Evolutionary conservation across 306 rosid species (phyloP).

Genomic region (Glycine latifolia): DNA sequence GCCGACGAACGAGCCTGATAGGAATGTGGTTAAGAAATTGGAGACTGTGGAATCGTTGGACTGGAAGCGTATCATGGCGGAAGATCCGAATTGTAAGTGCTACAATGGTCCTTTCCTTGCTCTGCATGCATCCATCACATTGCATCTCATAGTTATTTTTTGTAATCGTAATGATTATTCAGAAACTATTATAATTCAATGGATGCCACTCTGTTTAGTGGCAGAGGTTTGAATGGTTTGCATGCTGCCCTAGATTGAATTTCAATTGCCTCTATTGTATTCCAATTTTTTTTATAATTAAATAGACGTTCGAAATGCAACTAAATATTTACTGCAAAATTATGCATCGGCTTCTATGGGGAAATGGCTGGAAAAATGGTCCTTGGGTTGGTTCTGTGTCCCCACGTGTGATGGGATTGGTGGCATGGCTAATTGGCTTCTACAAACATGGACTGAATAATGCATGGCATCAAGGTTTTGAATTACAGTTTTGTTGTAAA

Average conservation of each 20-base stretch:
- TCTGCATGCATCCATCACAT: constrained; percentile 44
- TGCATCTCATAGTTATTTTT: constrained; percentile 4
- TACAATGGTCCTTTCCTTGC: neutral
- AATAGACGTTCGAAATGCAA: neutral
- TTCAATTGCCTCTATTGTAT: too few species aligned
- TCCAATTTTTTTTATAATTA: neutral
- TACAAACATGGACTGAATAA: constrained; percentile 12
- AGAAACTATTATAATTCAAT: neutral
- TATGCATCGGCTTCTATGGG: constrained; percentile 28
- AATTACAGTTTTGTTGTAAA: neutral
- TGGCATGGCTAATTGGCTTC: neutral
- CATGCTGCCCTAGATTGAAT: too few species aligned
- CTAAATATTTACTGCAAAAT: neutral
- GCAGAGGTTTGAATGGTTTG: too few species aligned
- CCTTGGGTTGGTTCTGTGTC: constrained; percentile 21
- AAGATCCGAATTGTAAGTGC: constrained; percentile 89
- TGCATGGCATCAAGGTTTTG: neutral
- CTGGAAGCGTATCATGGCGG: constrained; percentile 88
- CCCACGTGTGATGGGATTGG: constrained; percentile 19
- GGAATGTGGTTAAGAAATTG: constrained; percentile 53
- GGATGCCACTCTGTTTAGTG: too few species aligned
- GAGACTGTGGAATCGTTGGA: constrained; percentile 75
- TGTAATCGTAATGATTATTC: neutral
- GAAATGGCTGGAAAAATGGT: constrained; percentile 26
- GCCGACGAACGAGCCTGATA: constrained; percentile 60